Conservation (phyloP, 2,329 filamentous ascomycete genomes). For the Arthrinium puccinioides region DNA sequence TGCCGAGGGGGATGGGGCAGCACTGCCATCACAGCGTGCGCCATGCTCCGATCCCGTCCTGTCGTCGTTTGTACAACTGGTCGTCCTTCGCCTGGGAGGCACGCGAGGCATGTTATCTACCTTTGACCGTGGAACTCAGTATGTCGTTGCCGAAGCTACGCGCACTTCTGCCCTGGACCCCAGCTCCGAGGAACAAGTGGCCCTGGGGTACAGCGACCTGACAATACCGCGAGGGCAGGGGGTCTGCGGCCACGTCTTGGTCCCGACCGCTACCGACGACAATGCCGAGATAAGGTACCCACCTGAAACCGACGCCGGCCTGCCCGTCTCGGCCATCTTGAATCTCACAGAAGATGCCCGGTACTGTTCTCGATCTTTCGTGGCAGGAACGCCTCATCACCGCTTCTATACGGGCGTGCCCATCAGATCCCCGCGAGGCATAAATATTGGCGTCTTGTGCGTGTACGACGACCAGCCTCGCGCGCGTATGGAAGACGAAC, state of each 20-base stretch:
- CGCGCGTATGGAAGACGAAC: neutral
- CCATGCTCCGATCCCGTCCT: constrained; percentile 27
- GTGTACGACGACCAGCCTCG: constrained; percentile 8
- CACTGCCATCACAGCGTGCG: too few relatives aligned
- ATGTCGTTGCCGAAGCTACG: constrained; percentile 45
- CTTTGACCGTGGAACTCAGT: constrained; percentile 39
- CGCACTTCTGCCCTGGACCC: constrained; percentile 26
- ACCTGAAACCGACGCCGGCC: neutral
- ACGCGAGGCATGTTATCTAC: constrained; percentile 40
- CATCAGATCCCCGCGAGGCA: constrained; percentile 7
- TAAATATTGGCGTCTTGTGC: constrained; percentile 10
- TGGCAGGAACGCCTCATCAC: constrained; percentile 12
- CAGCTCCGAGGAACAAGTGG: constrained; percentile 10
- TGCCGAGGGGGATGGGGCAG: too few relatives aligned
- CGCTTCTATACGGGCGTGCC: constrained; percentile 12
- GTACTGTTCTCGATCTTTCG: constrained; percentile 19
- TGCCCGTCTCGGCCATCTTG: constrained; percentile 25
- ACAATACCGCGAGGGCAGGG: constrained; percentile 20
- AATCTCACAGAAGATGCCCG: constrained; percentile 25
- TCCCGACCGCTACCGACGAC: constrained; percentile 3
- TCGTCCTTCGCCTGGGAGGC: constrained; percentile 32
- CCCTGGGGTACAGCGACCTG: constrained; percentile 21
- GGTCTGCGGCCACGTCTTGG: constrained; percentile 23
- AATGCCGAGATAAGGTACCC: neutral
- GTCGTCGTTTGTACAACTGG: constrained; percentile 43